Conservation (phyloP, 768 basidiomycete genomes). For the Agrocybe praecox region DNA sequence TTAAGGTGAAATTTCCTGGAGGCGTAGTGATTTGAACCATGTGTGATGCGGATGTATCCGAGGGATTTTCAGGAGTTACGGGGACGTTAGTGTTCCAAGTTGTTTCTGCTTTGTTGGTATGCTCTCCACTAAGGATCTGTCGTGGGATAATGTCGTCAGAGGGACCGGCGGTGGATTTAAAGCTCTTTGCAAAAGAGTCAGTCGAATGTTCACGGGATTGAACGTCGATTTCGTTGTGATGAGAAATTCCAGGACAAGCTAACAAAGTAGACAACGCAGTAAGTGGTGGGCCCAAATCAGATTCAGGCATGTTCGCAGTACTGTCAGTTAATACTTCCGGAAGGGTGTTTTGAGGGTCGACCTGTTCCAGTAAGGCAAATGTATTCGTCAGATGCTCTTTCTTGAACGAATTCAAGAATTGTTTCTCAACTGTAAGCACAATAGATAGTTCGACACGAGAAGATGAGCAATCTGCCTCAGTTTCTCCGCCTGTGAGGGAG, state of each 20-base stretch:
- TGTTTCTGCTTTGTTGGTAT: slow-evolving; percentile 1
- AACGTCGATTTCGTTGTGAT: slow-evolving; percentile 5
- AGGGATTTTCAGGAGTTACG: slow-evolving; percentile 11
- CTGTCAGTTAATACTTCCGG: slow-evolving; percentile 3
- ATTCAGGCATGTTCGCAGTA: neutral
- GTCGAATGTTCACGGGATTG: slow-evolving; percentile 9
- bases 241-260: slow-evolving; percentile 13
- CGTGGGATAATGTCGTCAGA: slow-evolving; percentile 26
- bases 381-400: slow-evolving; percentile 3
- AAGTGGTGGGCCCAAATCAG: neutral
- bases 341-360: slow-evolving; percentile 2
- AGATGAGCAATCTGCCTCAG: neutral
- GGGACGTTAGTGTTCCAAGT: neutral
- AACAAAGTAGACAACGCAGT: slow-evolving; percentile 6
- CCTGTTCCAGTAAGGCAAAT: slow-evolving; percentile 4
- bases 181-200: slow-evolving; percentile 13
- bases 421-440: neutral
- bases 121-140: slow-evolving; percentile 10
- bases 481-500: slow-evolving; percentile 1
- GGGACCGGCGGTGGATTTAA: slow-evolving; percentile 19
- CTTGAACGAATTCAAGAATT: neutral
- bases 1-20: neutral
- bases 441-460: slow-evolving; percentile 1
- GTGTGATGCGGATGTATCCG: slow-evolving; percentile 4
- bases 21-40: neutral